Evolutionary conservation across 352 stramenopile genomes (phyloP).

Genomic region (Pythium oligandrum): DNA sequence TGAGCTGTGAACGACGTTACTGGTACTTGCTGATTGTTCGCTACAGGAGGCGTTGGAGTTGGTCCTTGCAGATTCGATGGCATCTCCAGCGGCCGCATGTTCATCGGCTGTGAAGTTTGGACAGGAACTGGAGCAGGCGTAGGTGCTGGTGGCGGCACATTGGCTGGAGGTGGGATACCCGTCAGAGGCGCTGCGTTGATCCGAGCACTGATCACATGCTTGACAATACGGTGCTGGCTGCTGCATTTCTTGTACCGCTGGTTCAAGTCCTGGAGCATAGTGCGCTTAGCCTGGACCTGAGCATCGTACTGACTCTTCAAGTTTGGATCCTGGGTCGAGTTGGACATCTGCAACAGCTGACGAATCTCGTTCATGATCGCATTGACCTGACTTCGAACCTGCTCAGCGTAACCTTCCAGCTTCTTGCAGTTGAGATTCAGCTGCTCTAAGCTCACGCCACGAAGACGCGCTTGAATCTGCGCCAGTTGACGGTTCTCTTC

Average conservation of each 20-base stretch:
- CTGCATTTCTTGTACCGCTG: slow-evolving; percentile 78
- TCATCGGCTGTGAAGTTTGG: slow-evolving; percentile 9
- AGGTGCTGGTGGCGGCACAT: slow-evolving; percentile 1
- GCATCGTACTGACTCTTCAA: slow-evolving; percentile 60
- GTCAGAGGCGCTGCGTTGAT: slow-evolving; percentile 12
- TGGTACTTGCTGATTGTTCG: neutral
- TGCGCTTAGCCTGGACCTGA: slow-evolving; percentile 66
- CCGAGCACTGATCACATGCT: slow-evolving; percentile 62
- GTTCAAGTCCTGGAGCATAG: slow-evolving; percentile 68
- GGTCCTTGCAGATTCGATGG: slow-evolving; percentile 12
- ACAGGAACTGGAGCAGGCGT: slow-evolving; percentile 2
- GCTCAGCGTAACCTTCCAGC: slow-evolving; percentile 73
- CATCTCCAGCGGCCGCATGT: slow-evolving; percentile 21
- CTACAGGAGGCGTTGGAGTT: neutral
- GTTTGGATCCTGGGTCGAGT: slow-evolving; percentile 60
- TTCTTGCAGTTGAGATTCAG: slow-evolving; percentile 78
- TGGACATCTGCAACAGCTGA: slow-evolving; percentile 70
- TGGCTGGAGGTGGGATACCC: neutral
- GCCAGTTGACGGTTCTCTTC: slow-evolving; percentile 70
- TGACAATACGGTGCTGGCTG: slow-evolving; percentile 77
- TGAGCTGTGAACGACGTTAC: slow-evolving; percentile 13
- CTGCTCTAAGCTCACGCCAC: slow-evolving; percentile 61
- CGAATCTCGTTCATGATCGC: slow-evolving; percentile 79
- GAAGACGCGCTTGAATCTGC: slow-evolving; percentile 69
- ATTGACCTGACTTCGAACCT: slow-evolving; percentile 76